phyloP scores from a whole-genome alignment of 1,139 yeast genomes.

The Yamadazyma triangularis region DNA sequence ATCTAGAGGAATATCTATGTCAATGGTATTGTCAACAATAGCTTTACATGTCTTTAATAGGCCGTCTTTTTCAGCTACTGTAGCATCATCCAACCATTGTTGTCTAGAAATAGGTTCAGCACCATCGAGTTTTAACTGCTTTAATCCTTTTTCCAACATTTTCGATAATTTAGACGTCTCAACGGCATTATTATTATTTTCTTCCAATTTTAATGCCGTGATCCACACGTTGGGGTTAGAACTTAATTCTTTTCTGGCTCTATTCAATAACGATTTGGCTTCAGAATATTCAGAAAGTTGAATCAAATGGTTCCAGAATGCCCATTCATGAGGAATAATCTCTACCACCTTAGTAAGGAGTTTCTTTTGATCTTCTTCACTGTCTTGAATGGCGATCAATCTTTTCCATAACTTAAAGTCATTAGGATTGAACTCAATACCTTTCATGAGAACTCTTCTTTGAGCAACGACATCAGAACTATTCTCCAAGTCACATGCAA shows the following conservation, averaged over 20 bases:
- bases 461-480: constrained; percentile 42
- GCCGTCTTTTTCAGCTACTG: constrained; percentile 31
- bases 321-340: constrained; percentile 57
- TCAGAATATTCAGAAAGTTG: constrained; percentile 39
- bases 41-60: constrained; percentile 35
- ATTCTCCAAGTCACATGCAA: constrained; percentile 62
- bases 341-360: constrained; percentile 67
- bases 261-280: constrained; percentile 53
- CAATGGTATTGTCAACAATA: constrained; percentile 23
- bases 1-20: constrained; percentile 7
- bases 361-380: constrained; percentile 42
- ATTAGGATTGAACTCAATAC: constrained; percentile 49
- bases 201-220: constrained; percentile 69
- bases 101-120: constrained; percentile 22
- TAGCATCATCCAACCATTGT: constrained; percentile 44
- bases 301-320: constrained; percentile 57
- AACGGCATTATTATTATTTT: constrained; percentile 33
- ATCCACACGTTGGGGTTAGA: constrained; percentile 64
- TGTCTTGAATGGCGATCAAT: constrained; percentile 49
- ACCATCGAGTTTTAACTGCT: constrained; percentile 25
- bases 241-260: constrained; percentile 54
- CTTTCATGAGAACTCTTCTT: constrained; percentile 57
- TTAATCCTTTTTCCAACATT: constrained; percentile 50
- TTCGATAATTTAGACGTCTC: constrained; percentile 35
- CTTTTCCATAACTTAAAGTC: constrained; percentile 49